Conservation (phyloP, 2,329 filamentous ascomycete genomes). For the Penicillium nordicum region DNA sequence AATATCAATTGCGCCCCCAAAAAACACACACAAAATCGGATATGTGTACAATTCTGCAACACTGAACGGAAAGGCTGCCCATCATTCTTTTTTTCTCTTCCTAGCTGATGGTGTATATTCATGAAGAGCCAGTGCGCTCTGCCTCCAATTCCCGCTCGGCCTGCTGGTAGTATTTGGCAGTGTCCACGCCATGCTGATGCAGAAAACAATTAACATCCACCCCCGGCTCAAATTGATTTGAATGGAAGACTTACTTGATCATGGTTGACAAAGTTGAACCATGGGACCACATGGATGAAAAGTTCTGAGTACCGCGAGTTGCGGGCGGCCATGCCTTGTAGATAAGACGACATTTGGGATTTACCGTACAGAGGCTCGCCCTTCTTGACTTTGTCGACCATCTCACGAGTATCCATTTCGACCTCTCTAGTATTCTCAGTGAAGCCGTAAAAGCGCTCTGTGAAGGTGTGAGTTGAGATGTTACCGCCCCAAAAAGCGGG, state of each 20-base stretch:
- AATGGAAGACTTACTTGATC: slow-evolving; percentile 52
- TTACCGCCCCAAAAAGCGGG: not conserved
- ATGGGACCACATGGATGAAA: slow-evolving; percentile 80
- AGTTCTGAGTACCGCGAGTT: slow-evolving; percentile 89
- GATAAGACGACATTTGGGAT: slow-evolving; percentile 73
- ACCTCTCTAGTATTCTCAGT: slow-evolving; percentile 88
- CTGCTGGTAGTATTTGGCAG: slow-evolving; percentile 95
- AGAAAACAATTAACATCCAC: not conserved
- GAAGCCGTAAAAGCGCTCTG: slow-evolving; percentile 94
- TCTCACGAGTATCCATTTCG: slow-evolving; percentile 96
- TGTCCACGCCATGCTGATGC: slow-evolving; percentile 87
- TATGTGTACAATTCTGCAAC: slow-evolving; percentile 28
- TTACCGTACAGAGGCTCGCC: slow-evolving; percentile 86
- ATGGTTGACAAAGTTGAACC: slow-evolving; percentile 99
- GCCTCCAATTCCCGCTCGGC: slow-evolving; percentile 90
- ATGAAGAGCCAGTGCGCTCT: slow-evolving; percentile 51
- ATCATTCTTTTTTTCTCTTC: slow-evolving; percentile 9
- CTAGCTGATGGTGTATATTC: slow-evolving; percentile 10
- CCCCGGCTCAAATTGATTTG: not conserved
- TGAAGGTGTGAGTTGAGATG: slow-evolving; percentile 12
- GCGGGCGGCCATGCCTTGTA: slow-evolving; percentile 87
- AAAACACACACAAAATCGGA: slow-evolving; percentile 21
- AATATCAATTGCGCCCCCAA: slow-evolving; percentile 24
- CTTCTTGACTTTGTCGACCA: slow-evolving; percentile 93
- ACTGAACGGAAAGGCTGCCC: slow-evolving; percentile 11